These are phyloP conservation scores for Diplodia corticola DNA, from an alignment of 2,329 filamentous ascomycete species.

Conservation along the genomic window DNA sequence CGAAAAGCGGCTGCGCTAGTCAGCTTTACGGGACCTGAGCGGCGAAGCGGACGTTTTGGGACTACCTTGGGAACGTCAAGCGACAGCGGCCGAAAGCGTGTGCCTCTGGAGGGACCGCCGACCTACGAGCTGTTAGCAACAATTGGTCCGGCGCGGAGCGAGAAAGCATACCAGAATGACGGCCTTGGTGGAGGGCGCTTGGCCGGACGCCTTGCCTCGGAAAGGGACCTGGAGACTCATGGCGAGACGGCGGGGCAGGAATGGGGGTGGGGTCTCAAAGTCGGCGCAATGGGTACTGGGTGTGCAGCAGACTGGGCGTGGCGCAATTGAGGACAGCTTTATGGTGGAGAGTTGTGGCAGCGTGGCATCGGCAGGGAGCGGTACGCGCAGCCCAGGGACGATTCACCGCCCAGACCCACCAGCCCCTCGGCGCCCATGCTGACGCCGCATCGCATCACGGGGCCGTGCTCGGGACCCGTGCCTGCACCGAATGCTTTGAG, in stretches of 20 bases:
- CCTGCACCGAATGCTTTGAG: not conserved
- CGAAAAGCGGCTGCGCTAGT: conserved; percentile 78
- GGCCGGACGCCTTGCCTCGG: conserved; percentile 25
- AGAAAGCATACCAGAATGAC: conserved; percentile 73
- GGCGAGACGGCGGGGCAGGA: not conserved
- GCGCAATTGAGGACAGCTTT: conserved; percentile 23
- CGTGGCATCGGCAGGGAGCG: conserved; percentile 23
- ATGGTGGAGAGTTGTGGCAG: conserved; percentile 17
- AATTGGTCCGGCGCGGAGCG: not conserved
- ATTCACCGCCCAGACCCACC: conserved; percentile 14
- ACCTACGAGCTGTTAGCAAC: conserved; percentile 60
- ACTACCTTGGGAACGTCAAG: conserved; percentile 90
- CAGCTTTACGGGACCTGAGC: conserved; percentile 28
- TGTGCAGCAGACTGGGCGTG: not conserved
- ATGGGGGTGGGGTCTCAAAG: not conserved
- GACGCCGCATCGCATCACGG: conserved; percentile 7
- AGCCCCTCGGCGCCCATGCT: not conserved
- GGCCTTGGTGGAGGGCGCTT: conserved; percentile 71
- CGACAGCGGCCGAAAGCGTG: conserved; percentile 89
- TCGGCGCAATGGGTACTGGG: not conserved
- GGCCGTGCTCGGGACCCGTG: conserved; percentile 1
- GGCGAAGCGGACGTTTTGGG: conserved; percentile 17
- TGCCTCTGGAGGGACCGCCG: conserved; percentile 91
- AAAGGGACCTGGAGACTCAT: conserved; percentile 25
- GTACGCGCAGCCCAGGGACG: conserved; percentile 18